Base-by-base conservation (phyloP, 192 early-diverging fungal species). In the Rhizophagus prolifer region DNA sequence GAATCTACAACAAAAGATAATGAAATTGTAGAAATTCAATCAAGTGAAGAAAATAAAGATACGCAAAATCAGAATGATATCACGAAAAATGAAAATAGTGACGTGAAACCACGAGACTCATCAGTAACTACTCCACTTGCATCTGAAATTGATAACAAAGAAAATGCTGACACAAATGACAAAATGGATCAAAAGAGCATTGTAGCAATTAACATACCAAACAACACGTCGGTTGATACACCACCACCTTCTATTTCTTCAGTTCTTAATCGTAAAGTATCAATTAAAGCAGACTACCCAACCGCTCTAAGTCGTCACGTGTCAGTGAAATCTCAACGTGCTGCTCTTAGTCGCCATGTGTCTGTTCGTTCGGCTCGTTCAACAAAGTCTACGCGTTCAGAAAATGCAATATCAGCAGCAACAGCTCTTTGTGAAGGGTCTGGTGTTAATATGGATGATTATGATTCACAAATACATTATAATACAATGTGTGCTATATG, bases 401-500 rank as follows among this genome's bases (percentile, higher is more conserved):
- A 34, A 34, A 28, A 36, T 66, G 64, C 64, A 2, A n/a, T 66
- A 34, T 19, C 64, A 34, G 26, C 64, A 66, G 64, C 64, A 36
- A 34, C 64, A 34, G 64, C 64, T 19, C 34, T 66, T 14, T 54
- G 50, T 21, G 50, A 54, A 4, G 47, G 19, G 16, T 54, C 16
- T 21, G 47, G 47, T 14, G 47, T 6, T 16, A 14, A 6, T n/a
- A 7, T 54, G 3, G 50, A 54, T 21, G 50, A 36, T 36, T 16
- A 66, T 34, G 64, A 66, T 30, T 19, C 8, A 19, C 64, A 66
- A 36, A 54, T 21, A 21, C 28, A 36, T 34, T 66, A 66, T 36
- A 19, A 69, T 44, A 66, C 64, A 28, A 66, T 36, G 25, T 66
- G 64, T 26, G 64, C 82, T 10, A 83, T 83, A 41, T 83, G 82